Percentiles rank a stretch among this genome's conserved stretches.
Evolutionary conservation across 176 grass and related monocot species (phyloP).

Genomic region (Cymbopogon citratus): DNA sequence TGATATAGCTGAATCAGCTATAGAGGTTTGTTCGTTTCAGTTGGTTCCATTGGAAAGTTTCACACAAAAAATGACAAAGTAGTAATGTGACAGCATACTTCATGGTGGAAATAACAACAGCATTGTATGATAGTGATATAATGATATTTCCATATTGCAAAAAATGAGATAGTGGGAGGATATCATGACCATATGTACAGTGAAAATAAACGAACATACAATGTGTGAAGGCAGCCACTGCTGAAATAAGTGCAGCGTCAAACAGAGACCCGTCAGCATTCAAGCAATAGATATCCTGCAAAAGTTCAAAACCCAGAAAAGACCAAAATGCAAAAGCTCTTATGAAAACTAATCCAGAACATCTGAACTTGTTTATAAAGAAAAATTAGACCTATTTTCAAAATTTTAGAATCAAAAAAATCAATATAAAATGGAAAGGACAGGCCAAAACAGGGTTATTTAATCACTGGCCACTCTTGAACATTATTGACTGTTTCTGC

Average conservation of each 20-base stretch:
- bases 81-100: not conserved
- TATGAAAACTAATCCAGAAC: not conserved
- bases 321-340: conserved; percentile 1
- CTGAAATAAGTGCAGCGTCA: conserved; percentile 75
- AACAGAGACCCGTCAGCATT: conserved; percentile 88
- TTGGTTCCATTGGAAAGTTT: not conserved
- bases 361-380: too few relatives aligned
- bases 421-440: too few relatives aligned
- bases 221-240: conserved; percentile 75
- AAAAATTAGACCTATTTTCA: too few relatives aligned
- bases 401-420: too few relatives aligned
- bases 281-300: conserved; percentile 87
- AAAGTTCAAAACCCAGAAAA: conserved; percentile 22
- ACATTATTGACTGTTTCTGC: too few relatives aligned
- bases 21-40: not conserved
- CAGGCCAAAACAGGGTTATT: too few relatives aligned
- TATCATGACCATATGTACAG: not conserved
- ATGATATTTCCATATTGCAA: not conserved
- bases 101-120: not conserved
- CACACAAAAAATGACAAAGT: not conserved
- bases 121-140: not conserved
- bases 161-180: too few relatives aligned
- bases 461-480: too few relatives aligned
- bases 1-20: not conserved
- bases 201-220: conserved; percentile 35